Evolutionary conservation across 805 yeast genomes (phyloP).

Genomic region (Hanseniaspora nectarophila): DNA sequence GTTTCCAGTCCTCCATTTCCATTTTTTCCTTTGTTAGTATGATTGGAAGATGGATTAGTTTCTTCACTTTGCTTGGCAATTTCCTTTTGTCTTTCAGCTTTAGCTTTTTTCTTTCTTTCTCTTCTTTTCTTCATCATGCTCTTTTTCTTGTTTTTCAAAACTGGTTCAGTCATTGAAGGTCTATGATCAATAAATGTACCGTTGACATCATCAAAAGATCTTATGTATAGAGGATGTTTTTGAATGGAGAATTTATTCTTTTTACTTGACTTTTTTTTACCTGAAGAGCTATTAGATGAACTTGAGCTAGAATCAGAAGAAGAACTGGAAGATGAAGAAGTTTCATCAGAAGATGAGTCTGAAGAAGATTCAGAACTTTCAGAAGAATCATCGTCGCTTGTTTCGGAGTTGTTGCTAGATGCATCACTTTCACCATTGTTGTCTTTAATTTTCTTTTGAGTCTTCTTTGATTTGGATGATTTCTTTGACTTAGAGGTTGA

Average conservation of each 20-base stretch:
- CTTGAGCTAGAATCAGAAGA: neutral
- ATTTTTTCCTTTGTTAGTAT: neutral
- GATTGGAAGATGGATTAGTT: neutral
- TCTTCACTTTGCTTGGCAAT: constrained; percentile 21
- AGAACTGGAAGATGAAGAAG: neutral
- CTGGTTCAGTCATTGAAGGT: constrained; percentile 15
- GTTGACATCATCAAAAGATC: constrained; percentile 15
- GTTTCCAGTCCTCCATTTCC: constrained; percentile 1
- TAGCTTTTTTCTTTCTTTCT: constrained; percentile 14
- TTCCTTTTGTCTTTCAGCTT: constrained; percentile 18
- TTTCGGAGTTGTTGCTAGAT: neutral
- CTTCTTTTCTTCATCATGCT: constrained; percentile 17
- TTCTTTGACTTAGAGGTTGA: neutral
- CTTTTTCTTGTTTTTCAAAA: constrained; percentile 13
- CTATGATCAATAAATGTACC: constrained; percentile 16
- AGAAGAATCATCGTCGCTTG: neutral
- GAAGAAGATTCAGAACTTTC: neutral
- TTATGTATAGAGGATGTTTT: constrained; percentile 13
- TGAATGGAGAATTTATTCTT: constrained; percentile 2
- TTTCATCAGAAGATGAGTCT: neutral
- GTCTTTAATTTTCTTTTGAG: neutral
- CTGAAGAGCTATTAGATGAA: neutral
- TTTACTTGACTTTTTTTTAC: constrained; percentile 7
- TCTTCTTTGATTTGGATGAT: neutral
- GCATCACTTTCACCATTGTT: neutral